A percentile compares a stretch with the other conserved stretches of the same genome.
phyloP scores from a whole-genome alignment of 768 basidiomycete species.

The Leucosporidium yakuticum region DNA sequence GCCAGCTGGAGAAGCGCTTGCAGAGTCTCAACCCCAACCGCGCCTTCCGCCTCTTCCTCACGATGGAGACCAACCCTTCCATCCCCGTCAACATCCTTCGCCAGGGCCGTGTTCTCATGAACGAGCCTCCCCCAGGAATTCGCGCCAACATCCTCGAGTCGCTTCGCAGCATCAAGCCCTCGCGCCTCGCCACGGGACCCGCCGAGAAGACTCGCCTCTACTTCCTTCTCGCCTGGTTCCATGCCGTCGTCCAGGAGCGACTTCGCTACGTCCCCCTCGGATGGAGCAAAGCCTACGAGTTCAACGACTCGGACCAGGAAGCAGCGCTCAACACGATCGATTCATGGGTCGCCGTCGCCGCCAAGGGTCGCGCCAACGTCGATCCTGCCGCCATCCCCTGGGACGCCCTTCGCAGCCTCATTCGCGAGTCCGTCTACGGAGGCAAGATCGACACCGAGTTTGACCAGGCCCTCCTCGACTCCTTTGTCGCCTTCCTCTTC shows the following conservation, averaged over 20 bases:
- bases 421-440: slow-evolving; percentile 88
- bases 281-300: slow-evolving; percentile 95
- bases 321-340: slow-evolving; percentile 90
- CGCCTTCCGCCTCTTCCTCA: slow-evolving; percentile 92
- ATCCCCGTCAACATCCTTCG: slow-evolving; percentile 96
- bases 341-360: slow-evolving; percentile 70
- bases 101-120: slow-evolving; percentile 94
- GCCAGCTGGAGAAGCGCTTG: slow-evolving; percentile 90
- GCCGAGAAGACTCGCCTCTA: slow-evolving; percentile 87
- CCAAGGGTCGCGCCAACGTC: slow-evolving; percentile 84
- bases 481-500: slow-evolving; percentile 87
- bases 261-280: slow-evolving; percentile 91
- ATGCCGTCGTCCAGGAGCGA: slow-evolving; percentile 93
- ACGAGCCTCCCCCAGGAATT: slow-evolving; percentile 94
- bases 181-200: slow-evolving; percentile 74
- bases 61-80: slow-evolving; percentile 91
- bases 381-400: slow-evolving; percentile 89
- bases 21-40: slow-evolving; percentile 84
- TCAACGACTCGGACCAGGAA: slow-evolving; percentile 97
- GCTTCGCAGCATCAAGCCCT: slow-evolving; percentile 62
- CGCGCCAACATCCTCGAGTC: slow-evolving; percentile 94
- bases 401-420: slow-evolving; percentile 83
- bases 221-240: slow-evolving; percentile 98
- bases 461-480: slow-evolving; percentile 84
- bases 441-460: slow-evolving; percentile 91